A percentile compares a stretch with the other conserved stretches of the same genome.
Conservation (phyloP, 352 stramenopile species). For the Phytophthora fragariaefolia region DNA sequence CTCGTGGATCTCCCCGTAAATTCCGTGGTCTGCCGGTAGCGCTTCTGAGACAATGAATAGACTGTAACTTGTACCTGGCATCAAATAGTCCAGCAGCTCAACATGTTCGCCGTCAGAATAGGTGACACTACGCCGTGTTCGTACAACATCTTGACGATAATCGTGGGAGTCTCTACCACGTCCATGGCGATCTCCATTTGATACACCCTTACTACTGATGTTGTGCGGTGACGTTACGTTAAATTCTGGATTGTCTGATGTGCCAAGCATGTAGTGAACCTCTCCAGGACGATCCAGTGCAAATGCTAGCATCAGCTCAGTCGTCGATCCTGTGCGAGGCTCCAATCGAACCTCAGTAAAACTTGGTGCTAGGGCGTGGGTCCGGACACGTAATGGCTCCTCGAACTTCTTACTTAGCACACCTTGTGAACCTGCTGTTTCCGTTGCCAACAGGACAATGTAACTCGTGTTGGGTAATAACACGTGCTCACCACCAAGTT, state of each 20-base stretch:
- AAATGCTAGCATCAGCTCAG: conserved; percentile 67
- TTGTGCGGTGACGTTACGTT: conserved; percentile 81
- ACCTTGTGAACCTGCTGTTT: conserved; percentile 58
- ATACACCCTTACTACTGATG: conserved; percentile 59
- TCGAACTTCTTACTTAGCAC: conserved; percentile 64
- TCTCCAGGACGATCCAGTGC: conserved; percentile 64
- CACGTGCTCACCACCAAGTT: conserved; percentile 27
- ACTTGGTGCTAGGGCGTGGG: conserved; percentile 47
- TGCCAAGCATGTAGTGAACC: conserved; percentile 77
- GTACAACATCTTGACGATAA: conserved; percentile 70
- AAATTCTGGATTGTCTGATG: conserved; percentile 63
- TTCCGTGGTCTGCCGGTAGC: conserved; percentile 45
- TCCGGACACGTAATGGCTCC: conserved; percentile 44
- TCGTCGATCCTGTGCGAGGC: conserved; percentile 77
- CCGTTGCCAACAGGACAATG: conserved; percentile 54
- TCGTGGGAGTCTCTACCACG: conserved; percentile 48
- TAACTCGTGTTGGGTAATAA: conserved; percentile 62
- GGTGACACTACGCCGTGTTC: conserved; percentile 46
- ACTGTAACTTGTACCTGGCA: conserved; percentile 65
- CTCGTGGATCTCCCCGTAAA: conserved; percentile 61
- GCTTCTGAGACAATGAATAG: conserved; percentile 70
- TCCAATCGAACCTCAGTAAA: conserved; percentile 54
- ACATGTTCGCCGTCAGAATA: conserved; percentile 40
- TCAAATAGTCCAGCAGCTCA: conserved; percentile 70
- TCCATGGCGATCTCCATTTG: conserved; percentile 24